Evolutionary conservation across 1,284 basidiomycete genomes (phyloP).

Genomic region (Calocybe gambosa): DNA sequence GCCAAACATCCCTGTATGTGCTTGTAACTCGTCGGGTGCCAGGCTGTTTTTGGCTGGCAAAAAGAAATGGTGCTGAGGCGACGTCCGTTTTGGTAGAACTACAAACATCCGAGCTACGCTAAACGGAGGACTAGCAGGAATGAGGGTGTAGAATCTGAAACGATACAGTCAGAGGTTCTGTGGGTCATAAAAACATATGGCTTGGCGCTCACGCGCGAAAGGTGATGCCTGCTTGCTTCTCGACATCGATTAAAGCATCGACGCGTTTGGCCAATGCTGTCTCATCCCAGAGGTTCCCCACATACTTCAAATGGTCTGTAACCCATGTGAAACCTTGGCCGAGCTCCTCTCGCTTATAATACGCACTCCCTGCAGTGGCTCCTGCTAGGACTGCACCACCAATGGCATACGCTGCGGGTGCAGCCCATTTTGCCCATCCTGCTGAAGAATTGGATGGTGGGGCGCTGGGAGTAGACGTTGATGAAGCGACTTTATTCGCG

Average conservation of each 20-base stretch:
- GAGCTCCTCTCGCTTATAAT: constrained; percentile 72
- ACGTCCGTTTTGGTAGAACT: constrained; percentile 56
- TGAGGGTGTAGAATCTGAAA: constrained; percentile 67
- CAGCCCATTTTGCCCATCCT: constrained; percentile 54
- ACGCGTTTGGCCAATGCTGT: constrained; percentile 57
- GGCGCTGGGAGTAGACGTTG: constrained; percentile 20
- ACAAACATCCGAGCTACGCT: constrained; percentile 66
- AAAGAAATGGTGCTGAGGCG: constrained; percentile 52
- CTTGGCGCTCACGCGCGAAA: constrained; percentile 60
- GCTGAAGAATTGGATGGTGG: constrained; percentile 20
- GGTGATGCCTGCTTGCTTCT: constrained; percentile 53
- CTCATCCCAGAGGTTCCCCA: constrained; percentile 85
- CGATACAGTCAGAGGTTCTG: constrained; percentile 3
- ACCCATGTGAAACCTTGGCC: constrained; percentile 71
- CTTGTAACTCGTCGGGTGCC: constrained; percentile 77
- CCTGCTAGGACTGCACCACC: constrained; percentile 73
- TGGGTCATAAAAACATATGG: background rate
- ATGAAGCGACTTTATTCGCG: constrained; percentile 33
- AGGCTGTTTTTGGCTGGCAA: constrained; percentile 56
- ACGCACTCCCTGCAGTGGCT: constrained; percentile 80
- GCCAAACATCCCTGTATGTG: constrained; percentile 88
- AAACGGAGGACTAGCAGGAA: constrained; percentile 52
- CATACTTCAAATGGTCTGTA: constrained; percentile 87
- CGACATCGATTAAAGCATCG: constrained; percentile 54
- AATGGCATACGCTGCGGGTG: constrained; percentile 56